A percentile compares a stretch with the other conserved stretches of the same genome.
These are phyloP conservation scores for Blastocystis sp. DNA, from an alignment of 352 stramenopile species.

Conservation along the genomic window DNA sequence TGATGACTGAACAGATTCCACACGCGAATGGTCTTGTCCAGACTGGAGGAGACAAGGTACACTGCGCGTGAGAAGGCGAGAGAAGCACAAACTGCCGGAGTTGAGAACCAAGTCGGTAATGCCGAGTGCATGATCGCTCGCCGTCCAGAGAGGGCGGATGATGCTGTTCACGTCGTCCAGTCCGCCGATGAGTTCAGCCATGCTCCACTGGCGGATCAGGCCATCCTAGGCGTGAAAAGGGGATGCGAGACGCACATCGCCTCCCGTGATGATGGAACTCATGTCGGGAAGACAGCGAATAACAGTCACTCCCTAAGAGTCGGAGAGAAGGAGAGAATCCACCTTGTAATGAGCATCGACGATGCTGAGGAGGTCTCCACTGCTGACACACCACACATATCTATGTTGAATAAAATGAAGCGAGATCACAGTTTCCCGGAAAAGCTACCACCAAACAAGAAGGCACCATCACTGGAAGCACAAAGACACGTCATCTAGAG, in stretches of 20 bases:
- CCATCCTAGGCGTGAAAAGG: conserved; percentile 26
- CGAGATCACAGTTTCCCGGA: conserved; percentile 48
- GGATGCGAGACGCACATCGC: neutral
- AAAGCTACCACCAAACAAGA: conserved; percentile 37
- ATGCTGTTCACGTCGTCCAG: conserved; percentile 43
- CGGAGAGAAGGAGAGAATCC: neutral
- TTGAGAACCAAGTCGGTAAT: conserved; percentile 37
- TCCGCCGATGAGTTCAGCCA: conserved; percentile 46
- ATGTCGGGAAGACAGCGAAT: conserved; percentile 60
- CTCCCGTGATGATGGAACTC: conserved; percentile 48
- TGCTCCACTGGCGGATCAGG: conserved; percentile 52
- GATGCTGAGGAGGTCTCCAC: conserved; percentile 26
- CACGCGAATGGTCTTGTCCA: conserved; percentile 54
- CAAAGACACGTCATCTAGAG: conserved; percentile 54
- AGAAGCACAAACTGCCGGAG: conserved; percentile 9
- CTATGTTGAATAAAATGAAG: neutral
- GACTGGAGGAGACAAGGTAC: conserved; percentile 46
- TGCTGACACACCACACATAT: conserved; percentile 56
- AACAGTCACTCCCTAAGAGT: conserved; percentile 34
- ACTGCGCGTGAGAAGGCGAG: neutral
- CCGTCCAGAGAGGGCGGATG: conserved; percentile 42
- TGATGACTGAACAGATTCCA: conserved; percentile 47
- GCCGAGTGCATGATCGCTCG: conserved; percentile 29
- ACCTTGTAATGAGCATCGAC: conserved; percentile 58
- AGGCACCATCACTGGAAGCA: conserved; percentile 20